Evolutionary conservation across 2,329 filamentous ascomycete species (phyloP), one percentile per base, ranked within the genome.

Genomic region (Xylaria arbuscula): DNA sequence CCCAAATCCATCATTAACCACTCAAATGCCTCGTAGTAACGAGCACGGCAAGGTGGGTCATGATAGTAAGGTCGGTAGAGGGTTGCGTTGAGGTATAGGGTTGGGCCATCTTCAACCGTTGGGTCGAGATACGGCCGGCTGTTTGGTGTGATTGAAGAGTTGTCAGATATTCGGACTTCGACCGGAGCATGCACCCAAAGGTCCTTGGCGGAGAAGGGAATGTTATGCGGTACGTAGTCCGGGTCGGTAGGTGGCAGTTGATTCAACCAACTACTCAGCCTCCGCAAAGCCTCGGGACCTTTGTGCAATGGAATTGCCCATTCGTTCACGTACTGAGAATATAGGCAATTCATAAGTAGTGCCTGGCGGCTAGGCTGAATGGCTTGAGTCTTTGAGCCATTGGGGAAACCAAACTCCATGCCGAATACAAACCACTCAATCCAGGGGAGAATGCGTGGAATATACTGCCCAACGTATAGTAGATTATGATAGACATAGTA

Each of bases 321-420:
- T 79, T 99, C 96, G 79, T 99, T 98, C 72, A 99, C 96, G 75
- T 93, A 97, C 78, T 99, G 96, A n/a, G 92, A 95, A 84, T 98
- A 99, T 6, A 98, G 87, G 77, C 96, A 99, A 83, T 99, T 96
- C 92, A 99, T 95, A 61, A 98, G 85, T 54, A 98, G 87, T 13
- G 94, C 95, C 71, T 91, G 84, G 68, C 92, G 89, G 71, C 92
- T 92, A 24, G 91, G 89, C 80, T 98, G 92, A 19, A 98, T 88
- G 6, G 92, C 95, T n/a, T 86, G 85, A 48, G 89, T 91, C 61
- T 86, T 85, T 2, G 85, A 86, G 58, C 89, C 89, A 69, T 93
- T 88, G 40, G 84, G 84, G 85, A 98, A 98, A 60, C 95, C 95
- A 79, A 98, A 98, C 80, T 98, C 94, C 92, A 98, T 93, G 74